Percentiles rank a stretch among this genome's conserved stretches.
Conservation (phyloP, 2,329 filamentous ascomycete species). For the Scolecobasidium constrictum region DNA sequence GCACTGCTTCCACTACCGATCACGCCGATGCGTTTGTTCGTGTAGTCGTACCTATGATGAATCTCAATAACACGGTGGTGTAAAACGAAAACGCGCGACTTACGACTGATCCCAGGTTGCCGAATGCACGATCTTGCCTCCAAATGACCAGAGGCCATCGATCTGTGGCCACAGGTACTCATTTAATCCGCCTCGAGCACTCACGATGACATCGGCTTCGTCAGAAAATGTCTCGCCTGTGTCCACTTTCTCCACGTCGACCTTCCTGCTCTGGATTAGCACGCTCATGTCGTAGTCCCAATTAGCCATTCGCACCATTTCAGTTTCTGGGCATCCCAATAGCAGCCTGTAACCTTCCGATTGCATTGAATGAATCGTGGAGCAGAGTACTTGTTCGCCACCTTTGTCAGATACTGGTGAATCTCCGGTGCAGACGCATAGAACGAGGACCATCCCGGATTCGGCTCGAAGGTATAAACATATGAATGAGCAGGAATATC, state of each 20-base stretch:
- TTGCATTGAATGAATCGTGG: conserved; percentile 46
- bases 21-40: conserved; percentile 38
- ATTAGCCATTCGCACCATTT: conserved; percentile 37
- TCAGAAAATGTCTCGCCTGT: conserved; percentile 29
- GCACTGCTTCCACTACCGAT: conserved; percentile 53
- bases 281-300: conserved; percentile 48
- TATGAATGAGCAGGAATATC: conserved; percentile 36
- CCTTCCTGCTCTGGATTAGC: conserved; percentile 24
- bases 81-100: too few relatives aligned
- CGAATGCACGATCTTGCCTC: conserved; percentile 47
- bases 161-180: conserved; percentile 54
- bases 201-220: conserved; percentile 49
- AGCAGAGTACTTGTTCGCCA: conserved; percentile 24
- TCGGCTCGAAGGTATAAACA: conserved; percentile 23
- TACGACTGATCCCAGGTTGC: conserved; percentile 47
- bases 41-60: conserved; percentile 36
- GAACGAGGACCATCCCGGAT: conserved; percentile 41
- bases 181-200: conserved; percentile 56
- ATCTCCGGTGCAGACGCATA: conserved; percentile 57
- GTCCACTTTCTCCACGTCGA: not conserved
- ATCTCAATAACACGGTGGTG: conserved; percentile 25
- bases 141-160: conserved; percentile 43
- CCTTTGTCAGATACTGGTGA: conserved; percentile 48
- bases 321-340: conserved; percentile 42
- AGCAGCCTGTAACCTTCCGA: conserved; percentile 42